phyloP scores from a whole-genome alignment of 1,139 yeast species.

The Zygotorulaspora mrakii region DNA sequence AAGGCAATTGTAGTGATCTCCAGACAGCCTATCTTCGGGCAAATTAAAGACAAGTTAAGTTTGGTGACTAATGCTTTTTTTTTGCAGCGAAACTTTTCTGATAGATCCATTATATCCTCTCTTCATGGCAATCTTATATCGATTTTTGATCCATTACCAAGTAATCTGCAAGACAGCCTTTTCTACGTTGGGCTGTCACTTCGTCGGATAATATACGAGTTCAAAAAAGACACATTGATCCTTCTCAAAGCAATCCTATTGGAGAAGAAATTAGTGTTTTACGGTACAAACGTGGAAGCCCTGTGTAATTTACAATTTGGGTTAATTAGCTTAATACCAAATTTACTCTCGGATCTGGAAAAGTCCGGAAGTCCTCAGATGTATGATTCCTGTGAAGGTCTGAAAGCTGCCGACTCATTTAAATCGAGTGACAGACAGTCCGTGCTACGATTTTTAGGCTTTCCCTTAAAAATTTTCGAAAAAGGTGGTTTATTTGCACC shows the following conservation, averaged over 20 bases:
- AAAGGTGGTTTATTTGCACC: conserved; percentile 89
- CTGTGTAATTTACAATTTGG: conserved; percentile 72
- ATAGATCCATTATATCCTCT: conserved; percentile 61
- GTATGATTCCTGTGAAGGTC: conserved; percentile 51
- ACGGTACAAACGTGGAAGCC: conserved; percentile 78
- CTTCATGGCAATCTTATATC: conserved; percentile 68
- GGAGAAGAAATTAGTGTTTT: conserved; percentile 65
- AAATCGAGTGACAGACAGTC: conserved; percentile 76
- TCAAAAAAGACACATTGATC: conserved; percentile 59
- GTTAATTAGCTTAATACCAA: conserved; percentile 66
- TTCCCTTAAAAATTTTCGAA: conserved; percentile 83
- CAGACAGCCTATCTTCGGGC: conserved; percentile 81
- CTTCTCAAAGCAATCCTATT: conserved; percentile 73
- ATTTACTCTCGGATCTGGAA: conserved; percentile 64
- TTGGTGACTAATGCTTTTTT: conserved; percentile 87
- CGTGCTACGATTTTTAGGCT: conserved; percentile 73
- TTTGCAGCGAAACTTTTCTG: conserved; percentile 71
- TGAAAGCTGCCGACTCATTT: conserved; percentile 62
- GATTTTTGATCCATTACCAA: conserved; percentile 49
- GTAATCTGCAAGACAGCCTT: conserved; percentile 50
- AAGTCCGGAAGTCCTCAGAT: conserved; percentile 79
- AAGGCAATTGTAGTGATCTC: conserved; percentile 87
- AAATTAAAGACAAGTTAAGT: conserved; percentile 82
- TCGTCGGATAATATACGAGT: conserved; percentile 57
- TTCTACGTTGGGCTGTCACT: conserved; percentile 74